These are phyloP conservation scores for Yarrowia hollandica DNA, from an alignment of 805 yeast species.

Conservation along the genomic window DNA sequence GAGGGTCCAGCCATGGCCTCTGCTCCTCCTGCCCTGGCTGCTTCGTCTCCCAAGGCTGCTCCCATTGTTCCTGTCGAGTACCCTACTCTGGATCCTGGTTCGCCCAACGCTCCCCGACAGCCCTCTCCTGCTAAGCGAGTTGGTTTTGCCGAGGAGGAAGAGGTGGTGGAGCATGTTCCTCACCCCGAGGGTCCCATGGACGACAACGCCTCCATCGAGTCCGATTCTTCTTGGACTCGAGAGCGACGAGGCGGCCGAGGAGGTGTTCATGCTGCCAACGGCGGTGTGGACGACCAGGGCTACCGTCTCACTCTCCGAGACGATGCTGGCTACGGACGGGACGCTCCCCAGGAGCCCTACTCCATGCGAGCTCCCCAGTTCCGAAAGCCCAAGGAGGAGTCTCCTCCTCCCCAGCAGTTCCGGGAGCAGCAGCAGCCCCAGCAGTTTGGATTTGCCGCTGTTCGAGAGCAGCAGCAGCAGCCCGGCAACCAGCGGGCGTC, in stretches of 20 bases:
- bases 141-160: conserved; percentile 25
- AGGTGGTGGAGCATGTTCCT: conserved; percentile 25
- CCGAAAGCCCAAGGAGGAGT: conserved; percentile 10
- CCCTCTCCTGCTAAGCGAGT: conserved; percentile 22
- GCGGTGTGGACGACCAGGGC: conserved; percentile 15
- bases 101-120: conserved; percentile 20
- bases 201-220: conserved; percentile 34
- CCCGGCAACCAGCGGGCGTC: background rate
- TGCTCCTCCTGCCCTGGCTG: background rate
- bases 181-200: conserved; percentile 26
- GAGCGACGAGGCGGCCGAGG: conserved; percentile 31
- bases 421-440: conserved; percentile 4
- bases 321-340: conserved; percentile 26
- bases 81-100: conserved; percentile 20
- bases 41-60: conserved; percentile 1
- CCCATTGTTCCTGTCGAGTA: conserved; percentile 10
- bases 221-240: conserved; percentile 36
- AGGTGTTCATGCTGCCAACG: conserved; percentile 17
- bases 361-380: conserved; percentile 26
- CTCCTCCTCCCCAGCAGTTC: background rate
- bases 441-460: conserved; percentile 12
- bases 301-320: conserved; percentile 25
- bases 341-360: conserved; percentile 22
- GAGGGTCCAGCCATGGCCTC: background rate
- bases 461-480: conserved; percentile 15